Conservation (phyloP, 345 rosid genomes). For the Aquilaria sinensis region DNA sequence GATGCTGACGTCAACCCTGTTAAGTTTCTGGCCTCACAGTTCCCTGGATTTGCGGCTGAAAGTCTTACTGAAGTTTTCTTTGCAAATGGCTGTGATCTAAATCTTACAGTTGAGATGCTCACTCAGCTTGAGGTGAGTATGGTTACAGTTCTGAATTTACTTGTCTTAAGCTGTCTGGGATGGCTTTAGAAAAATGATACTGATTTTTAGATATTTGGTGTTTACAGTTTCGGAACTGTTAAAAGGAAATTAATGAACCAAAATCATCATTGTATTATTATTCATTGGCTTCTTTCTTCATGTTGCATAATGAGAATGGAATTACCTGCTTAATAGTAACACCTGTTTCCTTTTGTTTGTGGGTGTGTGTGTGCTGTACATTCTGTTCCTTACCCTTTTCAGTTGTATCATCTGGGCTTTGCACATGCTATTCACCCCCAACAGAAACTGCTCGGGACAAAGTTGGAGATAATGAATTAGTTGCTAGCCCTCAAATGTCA, state of each 20-base stretch:
- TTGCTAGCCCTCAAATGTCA: constrained; percentile 15
- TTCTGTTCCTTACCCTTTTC: neutral
- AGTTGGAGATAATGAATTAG: constrained; percentile 6
- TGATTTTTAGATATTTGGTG: neutral
- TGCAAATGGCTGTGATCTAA: constrained; percentile 88
- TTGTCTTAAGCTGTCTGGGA: neutral
- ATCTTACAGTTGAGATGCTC: constrained; percentile 91
- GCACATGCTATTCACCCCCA: too few species aligned
- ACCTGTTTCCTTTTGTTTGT: too few species aligned
- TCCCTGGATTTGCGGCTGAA: constrained; percentile 95
- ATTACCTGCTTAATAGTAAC: neutral
- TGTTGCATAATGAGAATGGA: neutral
- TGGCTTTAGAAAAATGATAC: too few species aligned
- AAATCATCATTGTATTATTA: neutral
- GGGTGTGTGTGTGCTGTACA: neutral
- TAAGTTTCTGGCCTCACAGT: constrained; percentile 79
- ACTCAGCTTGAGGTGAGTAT: constrained; percentile 99
- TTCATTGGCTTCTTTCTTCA: constrained; percentile 1
- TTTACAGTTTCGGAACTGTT: constrained; percentile 4
- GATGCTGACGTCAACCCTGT: constrained; percentile 62
- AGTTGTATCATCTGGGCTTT: neutral
- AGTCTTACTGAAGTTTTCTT: constrained; percentile 91
- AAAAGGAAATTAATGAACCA: neutral
- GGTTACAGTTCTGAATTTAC: constrained; percentile 10
- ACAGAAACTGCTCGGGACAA: neutral